Base-by-base conservation (phyloP, 768 basidiomycete genomes). In the Mycena rebaudengoi region DNA sequence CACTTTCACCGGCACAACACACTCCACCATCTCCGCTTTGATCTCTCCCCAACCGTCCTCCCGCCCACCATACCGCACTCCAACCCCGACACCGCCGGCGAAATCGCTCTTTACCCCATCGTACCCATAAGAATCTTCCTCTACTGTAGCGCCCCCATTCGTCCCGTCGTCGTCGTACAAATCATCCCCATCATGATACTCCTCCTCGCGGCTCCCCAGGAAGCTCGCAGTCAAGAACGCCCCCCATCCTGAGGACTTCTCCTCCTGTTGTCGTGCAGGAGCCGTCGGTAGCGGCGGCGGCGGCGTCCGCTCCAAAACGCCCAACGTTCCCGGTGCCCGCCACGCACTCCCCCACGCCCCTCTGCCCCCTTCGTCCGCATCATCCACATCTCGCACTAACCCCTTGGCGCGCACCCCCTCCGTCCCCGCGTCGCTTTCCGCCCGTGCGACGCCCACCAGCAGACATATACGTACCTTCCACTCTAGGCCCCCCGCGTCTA, bases 391-490 rank as follows among this genome's bases (percentile, higher is more conserved):
- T 33, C 83, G 76, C 3, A 80, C 75, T 33, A 92, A 76, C 44
- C 82, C 81, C 70, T 83, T 86, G 39, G 88, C 69, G 56, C 83
- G 74, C 33, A 85, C 86, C 14, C 84, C 86, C 62, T 85, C 85
- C 20, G 79, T 80, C 2, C 84, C 84, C 11, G 67, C 68, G 51
- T 80, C 71, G 18, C 86, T 79, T 5, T 75, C 70, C 14, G 84
- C 84, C 7, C 78, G 73, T 0, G 88, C 88, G 23, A 93, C 84
- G 26, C 88, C 88, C 4, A 98, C 94, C n/a, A 97, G 83, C 54
- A 99, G 84, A 50, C 91, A 91, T 54, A 99, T 69, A 43, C 92
- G 83, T 16, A 99, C 90, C 71, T 90, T 92, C 97, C 97, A 99
- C 70, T 92, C 88, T 10, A 98, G 78, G 0, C 96, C 97, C 10